Evolutionary conservation across 2,329 filamentous ascomycete species (phyloP).

Genomic region (Trichoderma asperellum): DNA sequence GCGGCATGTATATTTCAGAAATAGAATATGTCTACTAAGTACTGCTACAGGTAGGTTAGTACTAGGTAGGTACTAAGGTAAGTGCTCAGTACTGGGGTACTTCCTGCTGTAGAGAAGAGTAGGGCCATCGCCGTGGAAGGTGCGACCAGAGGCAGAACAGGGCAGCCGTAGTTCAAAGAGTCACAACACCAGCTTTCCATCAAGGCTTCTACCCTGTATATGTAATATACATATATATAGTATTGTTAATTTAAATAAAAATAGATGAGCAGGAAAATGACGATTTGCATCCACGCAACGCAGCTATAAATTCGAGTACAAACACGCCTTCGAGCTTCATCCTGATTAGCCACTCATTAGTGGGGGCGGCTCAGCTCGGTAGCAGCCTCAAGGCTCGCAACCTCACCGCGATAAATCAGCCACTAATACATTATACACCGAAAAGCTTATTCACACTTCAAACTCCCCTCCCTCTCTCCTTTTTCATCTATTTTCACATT

Average conservation of each 20-base stretch:
- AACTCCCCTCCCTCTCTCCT: not conserved
- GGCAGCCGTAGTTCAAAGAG: not conserved
- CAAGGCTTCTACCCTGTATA: not conserved
- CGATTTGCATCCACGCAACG: not conserved
- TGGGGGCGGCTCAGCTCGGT: not conserved
- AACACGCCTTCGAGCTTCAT: not conserved
- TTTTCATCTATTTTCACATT: not conserved
- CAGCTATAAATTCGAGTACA: not conserved
- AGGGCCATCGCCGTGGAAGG: too few relatives aligned
- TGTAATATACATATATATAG: too few relatives aligned
- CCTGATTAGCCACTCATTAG: not conserved
- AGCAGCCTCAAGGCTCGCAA: not conserved
- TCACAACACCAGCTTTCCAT: too few relatives aligned
- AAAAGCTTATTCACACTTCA: conserved; percentile 8
- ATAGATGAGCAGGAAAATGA: not conserved
- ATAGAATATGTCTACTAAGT: too few relatives aligned
- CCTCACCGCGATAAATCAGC: not conserved
- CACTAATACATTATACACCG: not conserved
- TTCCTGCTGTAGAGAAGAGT: too few relatives aligned
- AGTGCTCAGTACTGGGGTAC: too few relatives aligned
- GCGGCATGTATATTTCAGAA: too few relatives aligned
- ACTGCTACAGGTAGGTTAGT: too few relatives aligned
- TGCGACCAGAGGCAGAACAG: not conserved
- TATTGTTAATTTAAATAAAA: too few relatives aligned
- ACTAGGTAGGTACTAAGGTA: too few relatives aligned